These are phyloP conservation scores for Apium graveolens DNA, from an alignment of 129 eudicot genomes.

Conservation along the genomic window DNA sequence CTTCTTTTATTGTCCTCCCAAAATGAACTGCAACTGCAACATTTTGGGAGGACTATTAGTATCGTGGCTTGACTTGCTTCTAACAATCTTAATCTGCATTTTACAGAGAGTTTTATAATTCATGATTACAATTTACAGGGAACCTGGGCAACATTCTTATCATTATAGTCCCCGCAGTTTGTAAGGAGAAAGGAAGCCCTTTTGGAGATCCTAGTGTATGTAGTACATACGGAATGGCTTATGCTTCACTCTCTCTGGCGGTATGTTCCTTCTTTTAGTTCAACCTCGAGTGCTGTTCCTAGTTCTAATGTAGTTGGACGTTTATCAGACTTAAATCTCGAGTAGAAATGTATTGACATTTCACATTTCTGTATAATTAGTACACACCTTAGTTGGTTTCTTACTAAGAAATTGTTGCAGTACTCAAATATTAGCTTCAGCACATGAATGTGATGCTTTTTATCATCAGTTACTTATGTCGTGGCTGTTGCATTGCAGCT, in stretches of 20 bases:
- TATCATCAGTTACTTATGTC: background rate
- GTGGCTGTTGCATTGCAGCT: conserved; percentile 38
- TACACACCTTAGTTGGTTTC: background rate
- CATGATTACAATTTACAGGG: conserved; percentile 30
- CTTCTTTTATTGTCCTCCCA: too few species aligned
- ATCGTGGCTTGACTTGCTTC: background rate
- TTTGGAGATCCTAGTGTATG: conserved; percentile 76
- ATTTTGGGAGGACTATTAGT: too few species aligned
- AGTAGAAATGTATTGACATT: too few species aligned
- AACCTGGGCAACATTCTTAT: conserved; percentile 77
- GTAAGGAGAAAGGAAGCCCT: conserved; percentile 79
- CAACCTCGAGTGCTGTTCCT: background rate
- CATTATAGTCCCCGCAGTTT: conserved; percentile 80
- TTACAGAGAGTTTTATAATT: background rate
- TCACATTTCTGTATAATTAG: background rate
- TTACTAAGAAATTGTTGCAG: background rate
- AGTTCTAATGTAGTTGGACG: background rate
- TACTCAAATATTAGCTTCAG: background rate
- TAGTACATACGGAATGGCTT: conserved; percentile 46
- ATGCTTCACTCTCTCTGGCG: conserved; percentile 89
- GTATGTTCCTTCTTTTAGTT: conserved; percentile 29
- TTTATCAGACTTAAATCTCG: background rate
- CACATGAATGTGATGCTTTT: background rate
- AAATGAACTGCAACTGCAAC: too few species aligned
- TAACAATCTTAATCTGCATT: too few species aligned